Evolutionary conservation across 441 rosid genomes (phyloP).

Genomic region (Codiaeum variegatum): DNA sequence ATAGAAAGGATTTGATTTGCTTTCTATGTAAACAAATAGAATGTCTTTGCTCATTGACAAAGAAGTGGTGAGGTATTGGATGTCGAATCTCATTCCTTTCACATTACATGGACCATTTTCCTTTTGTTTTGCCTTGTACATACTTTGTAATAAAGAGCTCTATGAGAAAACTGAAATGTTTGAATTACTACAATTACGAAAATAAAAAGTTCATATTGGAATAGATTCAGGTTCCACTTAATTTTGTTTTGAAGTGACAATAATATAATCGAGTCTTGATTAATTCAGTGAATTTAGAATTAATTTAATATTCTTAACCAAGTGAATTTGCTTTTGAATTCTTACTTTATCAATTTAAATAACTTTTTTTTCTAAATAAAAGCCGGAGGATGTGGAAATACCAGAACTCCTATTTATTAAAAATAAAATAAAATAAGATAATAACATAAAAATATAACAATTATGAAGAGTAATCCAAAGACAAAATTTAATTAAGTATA

Average conservation of each 20-base stretch:
- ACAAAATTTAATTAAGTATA: no score
- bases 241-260: neutral
- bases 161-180: neutral
- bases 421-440: no score
- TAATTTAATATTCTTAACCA: no score
- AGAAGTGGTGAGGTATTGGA: neutral
- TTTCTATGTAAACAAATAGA: neutral
- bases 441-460: no score
- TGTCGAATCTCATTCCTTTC: slow-evolving; percentile 5
- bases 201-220: neutral
- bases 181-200: neutral
- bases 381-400: no score
- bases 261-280: no score
- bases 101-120: neutral
- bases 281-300: no score
- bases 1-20: neutral
- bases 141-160: neutral
- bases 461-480: no score
- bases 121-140: neutral
- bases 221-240: neutral
- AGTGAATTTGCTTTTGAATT: no score
- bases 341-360: no score
- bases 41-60: neutral
- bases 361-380: no score
- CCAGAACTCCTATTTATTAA: no score